Evolutionary conservation across 2,329 filamentous ascomycete species (phyloP).

Genomic region (Alternaria viburni): DNA sequence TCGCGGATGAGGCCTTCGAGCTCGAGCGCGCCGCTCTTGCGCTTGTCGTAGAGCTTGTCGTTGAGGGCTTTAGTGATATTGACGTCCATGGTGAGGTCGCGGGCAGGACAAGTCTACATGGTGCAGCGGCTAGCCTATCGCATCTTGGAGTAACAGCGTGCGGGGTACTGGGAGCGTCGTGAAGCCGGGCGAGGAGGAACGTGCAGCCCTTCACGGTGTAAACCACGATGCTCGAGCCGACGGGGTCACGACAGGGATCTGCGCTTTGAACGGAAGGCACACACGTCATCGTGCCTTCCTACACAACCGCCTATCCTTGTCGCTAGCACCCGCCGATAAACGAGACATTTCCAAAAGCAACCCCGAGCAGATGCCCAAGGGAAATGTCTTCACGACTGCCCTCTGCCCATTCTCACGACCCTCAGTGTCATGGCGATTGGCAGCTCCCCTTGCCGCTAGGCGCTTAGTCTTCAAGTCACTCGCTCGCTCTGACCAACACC

Average conservation of each 20-base stretch:
- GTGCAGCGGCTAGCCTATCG: conserved; percentile 17
- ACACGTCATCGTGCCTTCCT: conserved; percentile 33
- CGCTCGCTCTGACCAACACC: conserved; percentile 15
- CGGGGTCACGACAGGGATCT: conserved; percentile 5
- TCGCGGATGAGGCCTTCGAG: conserved; percentile 91
- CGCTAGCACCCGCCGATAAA: conserved; percentile 17
- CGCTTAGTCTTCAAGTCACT: conserved; percentile 5
- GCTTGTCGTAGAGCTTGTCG: conserved; percentile 98
- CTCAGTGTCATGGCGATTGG: conserved; percentile 14
- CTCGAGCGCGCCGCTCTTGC: conserved; percentile 94
- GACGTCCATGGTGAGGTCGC: conserved; percentile 71
- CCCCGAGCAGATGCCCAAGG: neutral
- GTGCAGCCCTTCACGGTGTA: conserved; percentile 10
- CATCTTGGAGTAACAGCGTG: conserved; percentile 3
- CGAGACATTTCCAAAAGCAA: conserved; percentile 15
- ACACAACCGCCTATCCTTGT: conserved; percentile 24
- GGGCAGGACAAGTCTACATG: conserved; percentile 34
- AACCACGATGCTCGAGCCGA: conserved; percentile 2
- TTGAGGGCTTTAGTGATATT: conserved; percentile 90
- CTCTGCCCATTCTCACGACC: neutral
- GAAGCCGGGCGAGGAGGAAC: conserved; percentile 1
- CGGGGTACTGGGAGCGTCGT: neutral
- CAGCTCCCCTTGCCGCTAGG: conserved; percentile 5
- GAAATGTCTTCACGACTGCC: conserved; percentile 2
- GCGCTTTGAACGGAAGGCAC: conserved; percentile 1